A percentile compares a stretch with the other conserved stretches of the same genome.
phyloP scores from a whole-genome alignment of 2,329 filamentous ascomycete genomes.

The Leptographium procerum region DNA sequence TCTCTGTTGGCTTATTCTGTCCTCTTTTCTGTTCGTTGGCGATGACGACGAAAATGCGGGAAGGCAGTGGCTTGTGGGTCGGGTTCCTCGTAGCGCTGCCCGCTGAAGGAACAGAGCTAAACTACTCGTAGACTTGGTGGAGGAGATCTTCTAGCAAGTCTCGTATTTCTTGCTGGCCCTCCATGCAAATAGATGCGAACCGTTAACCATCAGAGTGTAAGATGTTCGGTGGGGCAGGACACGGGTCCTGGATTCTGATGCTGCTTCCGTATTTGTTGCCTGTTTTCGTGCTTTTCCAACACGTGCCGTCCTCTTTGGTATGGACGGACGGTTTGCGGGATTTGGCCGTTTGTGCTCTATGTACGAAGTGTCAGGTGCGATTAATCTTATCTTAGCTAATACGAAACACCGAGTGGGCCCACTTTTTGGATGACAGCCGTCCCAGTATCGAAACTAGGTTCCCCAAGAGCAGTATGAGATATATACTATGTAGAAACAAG shows the following conservation, averaged over 20 bases:
- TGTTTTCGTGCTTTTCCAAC: background rate
- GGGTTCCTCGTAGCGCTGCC: background rate
- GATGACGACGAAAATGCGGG: conserved; percentile 1
- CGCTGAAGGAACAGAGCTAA: background rate
- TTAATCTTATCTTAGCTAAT: background rate
- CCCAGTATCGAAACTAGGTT: too few relatives aligned
- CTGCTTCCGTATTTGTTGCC: background rate
- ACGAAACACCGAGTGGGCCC: background rate
- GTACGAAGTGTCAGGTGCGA: background rate
- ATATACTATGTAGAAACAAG: too few relatives aligned
- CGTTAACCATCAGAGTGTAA: too few relatives aligned
- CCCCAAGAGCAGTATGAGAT: too few relatives aligned
- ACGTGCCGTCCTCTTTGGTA: background rate
- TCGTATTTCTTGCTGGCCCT: background rate
- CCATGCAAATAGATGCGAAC: background rate
- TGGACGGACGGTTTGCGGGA: background rate
- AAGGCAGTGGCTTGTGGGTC: background rate
- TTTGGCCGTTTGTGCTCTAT: background rate
- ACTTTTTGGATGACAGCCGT: too few relatives aligned
- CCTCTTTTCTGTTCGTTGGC: background rate
- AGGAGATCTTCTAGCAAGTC: background rate
- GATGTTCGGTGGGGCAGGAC: too few relatives aligned
- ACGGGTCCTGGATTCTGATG: background rate
- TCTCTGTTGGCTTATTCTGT: background rate
- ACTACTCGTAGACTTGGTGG: background rate